phyloP scores from a whole-genome alignment of 305 asterid genomes.

The Caryopteris hybrid region DNA sequence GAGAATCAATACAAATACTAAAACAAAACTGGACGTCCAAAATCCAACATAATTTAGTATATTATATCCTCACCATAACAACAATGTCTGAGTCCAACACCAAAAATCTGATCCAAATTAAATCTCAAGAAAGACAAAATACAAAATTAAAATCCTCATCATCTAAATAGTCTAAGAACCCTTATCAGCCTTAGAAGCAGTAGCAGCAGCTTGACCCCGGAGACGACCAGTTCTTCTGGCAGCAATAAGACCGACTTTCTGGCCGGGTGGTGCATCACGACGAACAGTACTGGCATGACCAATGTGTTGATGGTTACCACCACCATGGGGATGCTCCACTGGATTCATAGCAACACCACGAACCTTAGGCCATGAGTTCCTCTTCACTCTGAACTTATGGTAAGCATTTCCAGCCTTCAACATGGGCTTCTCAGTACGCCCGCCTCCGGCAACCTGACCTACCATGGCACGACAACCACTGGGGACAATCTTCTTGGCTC shows the following conservation, averaged over 20 bases:
- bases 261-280: slow-evolving; percentile 89
- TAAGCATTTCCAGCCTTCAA: slow-evolving; percentile 68
- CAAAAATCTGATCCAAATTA: slow-evolving; percentile 5
- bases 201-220: slow-evolving; percentile 79
- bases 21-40: too few relatives aligned
- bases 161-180: slow-evolving; percentile 15
- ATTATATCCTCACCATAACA: neutral
- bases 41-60: slow-evolving; percentile 12
- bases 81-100: neutral
- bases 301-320: slow-evolving; percentile 91
- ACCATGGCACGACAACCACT: slow-evolving; percentile 68
- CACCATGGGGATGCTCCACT: slow-evolving; percentile 87
- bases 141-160: slow-evolving; percentile 7
- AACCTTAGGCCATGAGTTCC: slow-evolving; percentile 64
- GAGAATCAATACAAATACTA: too few relatives aligned
- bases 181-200: slow-evolving; percentile 62
- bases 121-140: neutral
- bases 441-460: slow-evolving; percentile 79
- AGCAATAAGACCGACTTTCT: slow-evolving; percentile 86
- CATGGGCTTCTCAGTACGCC: slow-evolving; percentile 67
- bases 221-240: slow-evolving; percentile 88
- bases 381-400: slow-evolving; percentile 65
- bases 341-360: slow-evolving; percentile 91
- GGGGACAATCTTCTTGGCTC: slow-evolving; percentile 54
- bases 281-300: slow-evolving; percentile 87